Base-by-base conservation (phyloP, 2,329 filamentous ascomycete species). In the Fusarium fracticaudum region DNA sequence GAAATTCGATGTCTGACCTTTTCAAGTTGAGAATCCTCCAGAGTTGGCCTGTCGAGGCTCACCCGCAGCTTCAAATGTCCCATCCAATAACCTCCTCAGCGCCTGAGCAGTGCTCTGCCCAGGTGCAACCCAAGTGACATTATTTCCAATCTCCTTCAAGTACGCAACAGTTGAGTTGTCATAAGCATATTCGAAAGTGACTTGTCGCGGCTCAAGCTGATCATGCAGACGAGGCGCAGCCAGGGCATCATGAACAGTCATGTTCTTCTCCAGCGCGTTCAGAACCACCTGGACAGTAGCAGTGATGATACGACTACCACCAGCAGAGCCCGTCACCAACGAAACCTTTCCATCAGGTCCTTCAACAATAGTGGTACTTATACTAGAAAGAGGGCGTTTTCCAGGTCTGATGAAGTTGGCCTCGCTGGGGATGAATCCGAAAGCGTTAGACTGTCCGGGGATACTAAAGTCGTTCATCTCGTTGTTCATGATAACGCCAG, bases 291-390 rank as follows among this genome's bases (percentile, higher is more conserved):
- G 94, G n/a, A 95, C 87, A 0, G 92, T 96, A 0, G 93, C 85
- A 0, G 94, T 97, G 77, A 94, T 96, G 81, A 98, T 98, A 8
- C 94, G 88, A 47, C 91, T 94, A 0, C 95, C 95, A 3, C 95
- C 95, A 0, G 95, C 94, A 0, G 94, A 90, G 8, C 94, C 94
- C 1, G 93, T 90, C 24, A 92, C 86, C 68, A 95, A 89, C 79
- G 92, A 94, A 1, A 97, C 85, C 5, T 86, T 87, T 0, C 91
- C 89, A 64, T 95, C 91, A 2, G 89, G 83, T 35, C 90, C 87
- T 77, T 95, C 93, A 63, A 92, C 92, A 47, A 98, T 97, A 37
- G 91, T 87, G 0, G 94, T 93, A 0, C 91, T 89, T 71, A 96
- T 95, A 57, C 91, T 94, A 0, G 92, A 94, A 9, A 97, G 85